phyloP scores from a whole-genome alignment of 805 yeast species.

The Huiozyma sinensis region DNA sequence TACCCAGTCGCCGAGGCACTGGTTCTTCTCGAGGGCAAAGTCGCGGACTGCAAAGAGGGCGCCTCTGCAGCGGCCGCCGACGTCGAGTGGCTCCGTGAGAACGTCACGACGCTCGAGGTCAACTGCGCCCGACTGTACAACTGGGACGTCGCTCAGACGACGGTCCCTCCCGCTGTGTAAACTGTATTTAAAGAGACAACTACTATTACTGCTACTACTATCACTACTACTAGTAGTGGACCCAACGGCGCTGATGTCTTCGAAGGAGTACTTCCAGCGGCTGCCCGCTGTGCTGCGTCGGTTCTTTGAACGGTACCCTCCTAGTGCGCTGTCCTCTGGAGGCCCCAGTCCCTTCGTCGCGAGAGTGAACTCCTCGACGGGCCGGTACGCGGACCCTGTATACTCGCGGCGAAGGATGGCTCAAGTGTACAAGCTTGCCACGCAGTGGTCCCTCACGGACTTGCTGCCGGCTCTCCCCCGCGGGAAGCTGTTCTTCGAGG shows the following conservation, averaged over 20 bases:
- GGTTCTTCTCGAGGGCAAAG: slow-evolving; percentile 50
- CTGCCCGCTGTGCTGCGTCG: slow-evolving; percentile 61
- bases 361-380: slow-evolving; percentile 73
- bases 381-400: slow-evolving; percentile 65
- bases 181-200: too few species aligned
- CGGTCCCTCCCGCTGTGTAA: too few species aligned
- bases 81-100: slow-evolving; percentile 78
- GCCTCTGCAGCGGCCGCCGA: slow-evolving; percentile 66
- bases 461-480: slow-evolving; percentile 45
- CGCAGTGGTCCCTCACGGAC: slow-evolving; percentile 68
- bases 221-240: not conserved
- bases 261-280: slow-evolving; percentile 34
- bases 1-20: slow-evolving; percentile 85
- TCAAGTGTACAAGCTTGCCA: slow-evolving; percentile 73
- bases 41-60: slow-evolving; percentile 50
- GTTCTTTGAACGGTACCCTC: slow-evolving; percentile 78
- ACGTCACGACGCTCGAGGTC: slow-evolving; percentile 95
- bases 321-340: slow-evolving; percentile 45
- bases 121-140: slow-evolving; percentile 87
- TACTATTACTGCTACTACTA: not conserved
- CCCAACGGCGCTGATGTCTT: slow-evolving; percentile 9
- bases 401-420: slow-evolving; percentile 75
- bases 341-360: slow-evolving; percentile 82
- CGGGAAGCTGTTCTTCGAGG: slow-evolving; percentile 61
- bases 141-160: slow-evolving; percentile 65